Base-by-base conservation (phyloP, 2,329 filamentous ascomycete species). In the Cladophialophora carrionii region DNA sequence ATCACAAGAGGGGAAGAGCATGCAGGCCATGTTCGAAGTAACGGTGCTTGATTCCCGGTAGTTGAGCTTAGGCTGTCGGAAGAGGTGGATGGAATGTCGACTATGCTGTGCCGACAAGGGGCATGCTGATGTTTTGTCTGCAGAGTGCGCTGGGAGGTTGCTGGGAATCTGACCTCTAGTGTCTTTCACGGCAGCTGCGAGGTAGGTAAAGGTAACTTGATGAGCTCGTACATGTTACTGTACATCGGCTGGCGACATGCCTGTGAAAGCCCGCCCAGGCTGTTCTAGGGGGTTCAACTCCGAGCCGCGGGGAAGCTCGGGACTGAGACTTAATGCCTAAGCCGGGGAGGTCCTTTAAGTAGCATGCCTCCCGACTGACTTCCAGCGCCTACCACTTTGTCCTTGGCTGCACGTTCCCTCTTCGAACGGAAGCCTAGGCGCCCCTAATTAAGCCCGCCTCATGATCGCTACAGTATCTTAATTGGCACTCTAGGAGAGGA, bases 21-120 rank as follows among this genome's bases (percentile, higher is more conserved):
- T 26, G 51, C 56, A 52, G 54, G 62, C 65, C 58, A 68, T 64
- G 37, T 65, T 63, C 51, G 60, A 60, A 62, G 43, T 43, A 20
- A 10, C 1, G 34, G 10, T 41, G 41, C 20, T n/a, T 22, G 12
- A 31, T 32, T 48, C 3, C 20, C 29, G 14, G 22, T 37, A 37
- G 4, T 31, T 9, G 53, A 61, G 52, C 32, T 26, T 29, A 12
- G 22, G 48, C 48, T 43, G 37, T 43, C 14, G 17, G 37, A 43
- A 43, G 14, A 7, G 14, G n/a, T n/a, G 37, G n/a, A 43, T 4
- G 37, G 5, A 7, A 6, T 43, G 17, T n/a, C 3, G 37, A 43
- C 37, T 43, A 43, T n/a, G 37, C 37, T 43, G 37, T 43, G 8
- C 37, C 37, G 37, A 43, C 37, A 17, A 17, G 8, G 26, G 12